Evolutionary conservation across 2,329 filamentous ascomycete genomes (phyloP).

Genomic region (Didymella lethalis): DNA sequence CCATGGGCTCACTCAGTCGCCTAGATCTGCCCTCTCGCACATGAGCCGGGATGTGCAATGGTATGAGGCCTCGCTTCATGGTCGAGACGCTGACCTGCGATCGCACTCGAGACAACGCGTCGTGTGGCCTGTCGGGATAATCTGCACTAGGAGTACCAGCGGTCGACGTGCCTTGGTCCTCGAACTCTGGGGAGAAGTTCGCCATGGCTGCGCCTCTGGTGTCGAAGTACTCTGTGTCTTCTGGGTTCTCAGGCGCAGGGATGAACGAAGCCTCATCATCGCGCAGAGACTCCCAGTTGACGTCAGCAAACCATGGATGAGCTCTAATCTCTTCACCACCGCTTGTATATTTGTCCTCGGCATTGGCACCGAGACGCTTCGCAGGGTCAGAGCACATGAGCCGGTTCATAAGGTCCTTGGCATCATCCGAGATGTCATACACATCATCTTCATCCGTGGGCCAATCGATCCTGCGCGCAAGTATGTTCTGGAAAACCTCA

Average conservation of each 20-base stretch:
- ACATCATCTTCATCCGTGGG: conserved; percentile 82
- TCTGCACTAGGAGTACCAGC: conserved; percentile 73
- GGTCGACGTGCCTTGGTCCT: conserved; percentile 84
- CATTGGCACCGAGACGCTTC: conserved; percentile 84
- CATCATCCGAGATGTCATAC: conserved; percentile 78
- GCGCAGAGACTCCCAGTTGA: conserved; percentile 90
- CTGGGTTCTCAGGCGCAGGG: conserved; percentile 88
- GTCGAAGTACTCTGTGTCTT: conserved; percentile 99
- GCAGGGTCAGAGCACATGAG: conserved; percentile 85
- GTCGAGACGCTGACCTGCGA: conserved; percentile 82
- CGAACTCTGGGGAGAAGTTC: conserved; percentile 91
- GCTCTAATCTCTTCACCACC: conserved; percentile 91
- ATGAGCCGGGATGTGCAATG: conserved; percentile 93
- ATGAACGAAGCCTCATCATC: conserved; percentile 97
- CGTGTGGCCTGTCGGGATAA: conserved; percentile 89
- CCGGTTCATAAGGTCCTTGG: conserved; percentile 93
- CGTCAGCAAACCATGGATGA: conserved; percentile 86
- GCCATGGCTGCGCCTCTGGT: conserved; percentile 88
- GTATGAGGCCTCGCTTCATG: conserved; percentile 91
- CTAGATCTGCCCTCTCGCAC: conserved; percentile 89
- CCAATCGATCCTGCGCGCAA: conserved; percentile 90
- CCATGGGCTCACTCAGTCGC: conserved; percentile 87
- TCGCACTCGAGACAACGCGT: conserved; percentile 88
- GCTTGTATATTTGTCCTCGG: conserved; percentile 78
- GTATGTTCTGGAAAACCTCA: conserved; percentile 94